These are phyloP conservation scores for Exophiala mesophila DNA, from an alignment of 2,329 filamentous ascomycete genomes.

Conservation along the genomic window DNA sequence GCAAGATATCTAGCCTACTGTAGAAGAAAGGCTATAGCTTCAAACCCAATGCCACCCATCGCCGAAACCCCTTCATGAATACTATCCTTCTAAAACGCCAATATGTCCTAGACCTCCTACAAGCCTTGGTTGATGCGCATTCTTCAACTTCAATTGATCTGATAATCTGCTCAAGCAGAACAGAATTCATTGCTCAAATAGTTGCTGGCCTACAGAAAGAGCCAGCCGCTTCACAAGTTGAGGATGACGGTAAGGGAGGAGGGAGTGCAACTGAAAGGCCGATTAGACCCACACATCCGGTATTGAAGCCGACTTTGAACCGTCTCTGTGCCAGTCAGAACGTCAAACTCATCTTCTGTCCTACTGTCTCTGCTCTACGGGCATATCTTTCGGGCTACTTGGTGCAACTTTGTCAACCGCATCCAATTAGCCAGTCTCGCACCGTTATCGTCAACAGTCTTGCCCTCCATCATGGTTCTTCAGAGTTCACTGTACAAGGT, in stretches of 20 bases:
- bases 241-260: too few species aligned
- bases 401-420: conserved; percentile 11
- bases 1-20: too few species aligned
- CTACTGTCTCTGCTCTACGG: conserved; percentile 70
- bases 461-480: conserved; percentile 38
- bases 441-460: conserved; percentile 40
- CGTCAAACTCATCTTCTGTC: conserved; percentile 66
- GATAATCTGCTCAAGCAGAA: conserved; percentile 63
- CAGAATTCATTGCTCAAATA: conserved; percentile 61
- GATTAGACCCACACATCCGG: conserved; percentile 30
- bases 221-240: too few species aligned
- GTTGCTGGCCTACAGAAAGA: not conserved
- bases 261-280: too few species aligned
- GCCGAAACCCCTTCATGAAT: too few species aligned
- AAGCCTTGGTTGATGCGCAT: conserved; percentile 53
- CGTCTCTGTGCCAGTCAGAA: conserved; percentile 64
- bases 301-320: conserved; percentile 62
- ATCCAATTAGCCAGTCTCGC: conserved; percentile 20
- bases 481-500: conserved; percentile 46
- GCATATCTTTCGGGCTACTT: conserved; percentile 61
- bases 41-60: too few species aligned
- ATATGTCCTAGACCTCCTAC: conserved; percentile 52
- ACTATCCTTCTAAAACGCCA: conserved; percentile 36
- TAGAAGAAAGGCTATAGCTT: too few species aligned
- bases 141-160: conserved; percentile 59